Evolutionary conservation across 257 asterid genomes (phyloP).

Genomic region (Anisodus tanguticus): DNA sequence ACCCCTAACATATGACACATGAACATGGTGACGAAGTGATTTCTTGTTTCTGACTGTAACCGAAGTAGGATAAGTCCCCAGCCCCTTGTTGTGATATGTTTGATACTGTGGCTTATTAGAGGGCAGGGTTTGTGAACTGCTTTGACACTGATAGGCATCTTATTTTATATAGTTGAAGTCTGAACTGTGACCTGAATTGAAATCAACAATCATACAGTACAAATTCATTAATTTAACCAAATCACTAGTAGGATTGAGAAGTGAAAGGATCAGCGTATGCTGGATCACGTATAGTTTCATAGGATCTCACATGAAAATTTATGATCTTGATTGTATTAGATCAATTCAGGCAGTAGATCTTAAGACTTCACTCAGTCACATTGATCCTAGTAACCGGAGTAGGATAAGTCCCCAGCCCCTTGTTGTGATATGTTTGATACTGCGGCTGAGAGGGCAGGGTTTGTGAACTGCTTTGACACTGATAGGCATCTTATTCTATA

Average conservation of each 20-base stretch:
- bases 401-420: not conserved
- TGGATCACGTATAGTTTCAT: not conserved
- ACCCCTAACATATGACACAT: not conserved
- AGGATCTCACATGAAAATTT: not conserved
- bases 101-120: not conserved
- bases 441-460: not conserved
- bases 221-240: constrained; percentile 3
- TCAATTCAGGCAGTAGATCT: not conserved
- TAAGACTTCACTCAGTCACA: not conserved
- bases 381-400: not conserved
- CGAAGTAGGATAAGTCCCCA: not conserved
- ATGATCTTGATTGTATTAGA: not conserved
- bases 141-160: constrained; percentile 14
- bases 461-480: not conserved
- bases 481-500: constrained; percentile 20
- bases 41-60: not conserved
- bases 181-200: not conserved
- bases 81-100: not conserved
- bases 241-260: not conserved
- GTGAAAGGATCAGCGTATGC: not conserved
- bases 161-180: not conserved
- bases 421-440: not conserved
- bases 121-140: not conserved
- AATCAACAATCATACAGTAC: not conserved
- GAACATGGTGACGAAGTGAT: not conserved